Evolutionary conservation across 441 rosid species (phyloP).

Genomic region (Kokia cookei): DNA sequence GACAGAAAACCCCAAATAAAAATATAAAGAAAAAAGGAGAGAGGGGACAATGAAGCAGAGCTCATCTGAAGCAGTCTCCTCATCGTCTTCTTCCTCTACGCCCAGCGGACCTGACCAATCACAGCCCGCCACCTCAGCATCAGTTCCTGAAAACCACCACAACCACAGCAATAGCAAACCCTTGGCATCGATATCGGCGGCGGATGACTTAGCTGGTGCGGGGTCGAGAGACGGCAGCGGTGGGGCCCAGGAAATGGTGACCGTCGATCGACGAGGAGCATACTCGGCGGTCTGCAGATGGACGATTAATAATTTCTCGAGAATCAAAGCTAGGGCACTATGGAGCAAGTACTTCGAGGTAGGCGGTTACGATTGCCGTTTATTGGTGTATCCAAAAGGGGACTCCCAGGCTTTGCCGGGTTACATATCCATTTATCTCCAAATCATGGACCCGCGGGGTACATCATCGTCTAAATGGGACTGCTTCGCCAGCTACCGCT

Average conservation of each 20-base stretch:
- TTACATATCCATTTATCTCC: conserved; percentile 82
- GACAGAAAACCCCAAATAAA: not conserved
- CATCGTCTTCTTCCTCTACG: conserved; percentile 27
- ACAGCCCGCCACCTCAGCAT: conserved; percentile 31
- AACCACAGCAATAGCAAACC: conserved; percentile 8
- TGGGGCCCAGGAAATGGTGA: conserved; percentile 75
- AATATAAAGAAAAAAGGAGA: not conserved
- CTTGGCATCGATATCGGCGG: conserved; percentile 33
- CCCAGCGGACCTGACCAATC: conserved; percentile 38
- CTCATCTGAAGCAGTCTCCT: conserved; percentile 55
- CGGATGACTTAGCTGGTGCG: conserved; percentile 47
- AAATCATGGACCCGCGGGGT: conserved; percentile 98
- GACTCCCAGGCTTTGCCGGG: conserved; percentile 98
- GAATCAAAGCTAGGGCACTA: conserved; percentile 81
- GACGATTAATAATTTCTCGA: conserved; percentile 80
- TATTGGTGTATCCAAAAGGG: conserved; percentile 89
- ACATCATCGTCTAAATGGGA: conserved; percentile 90
- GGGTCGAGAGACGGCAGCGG: conserved; percentile 63
- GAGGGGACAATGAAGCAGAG: conserved; percentile 43
- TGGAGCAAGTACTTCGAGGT: conserved; percentile 99
- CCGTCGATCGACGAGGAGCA: conserved; percentile 85
- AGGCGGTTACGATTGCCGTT: conserved; percentile 98
- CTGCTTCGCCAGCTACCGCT: conserved; percentile 95
- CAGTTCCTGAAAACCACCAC: conserved; percentile 26
- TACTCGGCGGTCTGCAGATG: conserved; percentile 84